Conservation (phyloP, 73 alveolate species). For the Durusdinium trenchii region DNA sequence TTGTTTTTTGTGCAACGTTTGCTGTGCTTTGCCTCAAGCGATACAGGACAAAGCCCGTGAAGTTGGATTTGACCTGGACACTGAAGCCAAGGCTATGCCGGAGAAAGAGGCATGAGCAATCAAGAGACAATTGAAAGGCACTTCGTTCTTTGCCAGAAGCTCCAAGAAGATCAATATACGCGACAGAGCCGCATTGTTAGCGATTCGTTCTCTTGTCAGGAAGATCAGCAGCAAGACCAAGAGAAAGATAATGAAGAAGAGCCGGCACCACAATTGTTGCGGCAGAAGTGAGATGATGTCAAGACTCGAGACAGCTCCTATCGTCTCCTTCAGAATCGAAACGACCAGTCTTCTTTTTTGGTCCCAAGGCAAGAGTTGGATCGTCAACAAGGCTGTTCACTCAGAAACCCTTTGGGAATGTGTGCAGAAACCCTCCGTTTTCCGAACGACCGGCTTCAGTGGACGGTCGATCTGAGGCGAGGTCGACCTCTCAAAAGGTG, state of each 20-base stretch:
- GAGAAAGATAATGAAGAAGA: conserved; percentile 78
- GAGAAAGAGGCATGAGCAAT: conserved; percentile 38
- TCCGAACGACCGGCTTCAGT: not conserved
- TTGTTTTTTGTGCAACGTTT: not conserved
- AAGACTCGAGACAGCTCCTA: not conserved
- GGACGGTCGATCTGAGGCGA: not conserved
- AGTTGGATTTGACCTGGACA: conserved; percentile 92
- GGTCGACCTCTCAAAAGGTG: conserved; percentile 86
- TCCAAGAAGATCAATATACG: too few species aligned
- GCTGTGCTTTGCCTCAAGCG: not conserved
- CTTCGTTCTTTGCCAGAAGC: too few species aligned
- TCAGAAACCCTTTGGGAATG: not conserved
- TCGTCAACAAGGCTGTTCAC: conserved; percentile 67
- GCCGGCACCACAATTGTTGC: not conserved
- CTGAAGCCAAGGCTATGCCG: conserved; percentile 89
- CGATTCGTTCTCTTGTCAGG: not conserved
- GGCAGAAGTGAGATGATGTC: not conserved
- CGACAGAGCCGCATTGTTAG: too few species aligned
- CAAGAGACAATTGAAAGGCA: too few species aligned
- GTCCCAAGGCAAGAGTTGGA: conserved; percentile 73
- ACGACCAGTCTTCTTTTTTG: not conserved
- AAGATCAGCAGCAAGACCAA: conserved; percentile 85
- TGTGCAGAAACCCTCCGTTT: not conserved
- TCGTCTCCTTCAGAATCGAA: not conserved
- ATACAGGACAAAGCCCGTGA: conserved; percentile 85